These are phyloP conservation scores for Penicillium sp. DNA, from an alignment of 2,329 filamentous ascomycete genomes.

Conservation along the genomic window DNA sequence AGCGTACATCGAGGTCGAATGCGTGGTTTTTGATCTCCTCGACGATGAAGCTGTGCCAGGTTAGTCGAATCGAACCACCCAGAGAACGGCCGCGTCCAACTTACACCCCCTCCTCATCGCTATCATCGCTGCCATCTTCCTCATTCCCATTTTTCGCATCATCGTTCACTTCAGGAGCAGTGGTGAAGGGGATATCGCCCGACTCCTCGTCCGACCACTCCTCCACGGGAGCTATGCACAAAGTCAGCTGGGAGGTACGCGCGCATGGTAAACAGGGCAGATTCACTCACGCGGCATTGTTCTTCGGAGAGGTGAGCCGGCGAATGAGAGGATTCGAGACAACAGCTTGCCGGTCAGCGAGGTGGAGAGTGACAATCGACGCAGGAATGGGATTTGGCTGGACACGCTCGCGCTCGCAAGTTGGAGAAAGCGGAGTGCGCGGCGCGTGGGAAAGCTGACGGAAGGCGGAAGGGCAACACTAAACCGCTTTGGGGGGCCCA, in stretches of 20 bases:
- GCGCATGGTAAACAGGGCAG: slow-evolving; percentile 16
- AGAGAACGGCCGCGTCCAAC: slow-evolving; percentile 11
- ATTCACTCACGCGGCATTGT: slow-evolving; percentile 48
- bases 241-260: slow-evolving; percentile 13
- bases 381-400: not conserved
- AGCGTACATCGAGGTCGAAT: slow-evolving; percentile 41
- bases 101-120: slow-evolving; percentile 40
- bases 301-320: slow-evolving; percentile 22
- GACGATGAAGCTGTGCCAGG: slow-evolving; percentile 44
- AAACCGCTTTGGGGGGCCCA: slow-evolving; percentile 41
- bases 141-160: slow-evolving; percentile 22
- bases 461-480: slow-evolving; percentile 32
- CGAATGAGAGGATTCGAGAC: slow-evolving; percentile 29
- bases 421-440: slow-evolving; percentile 18
- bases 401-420: not conserved
- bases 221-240: slow-evolving; percentile 33
- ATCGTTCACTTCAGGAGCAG: slow-evolving; percentile 27
- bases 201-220: slow-evolving; percentile 44
- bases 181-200: slow-evolving; percentile 43
- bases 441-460: slow-evolving; percentile 35
- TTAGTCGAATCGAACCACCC: slow-evolving; percentile 5
- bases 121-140: slow-evolving; percentile 21
- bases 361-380: not conserved
- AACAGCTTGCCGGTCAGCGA: slow-evolving; percentile 35
- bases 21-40: slow-evolving; percentile 45